Conservation (phyloP, 2,329 filamentous ascomycete genomes). For the Thielaviopsis ethacetica region DNA sequence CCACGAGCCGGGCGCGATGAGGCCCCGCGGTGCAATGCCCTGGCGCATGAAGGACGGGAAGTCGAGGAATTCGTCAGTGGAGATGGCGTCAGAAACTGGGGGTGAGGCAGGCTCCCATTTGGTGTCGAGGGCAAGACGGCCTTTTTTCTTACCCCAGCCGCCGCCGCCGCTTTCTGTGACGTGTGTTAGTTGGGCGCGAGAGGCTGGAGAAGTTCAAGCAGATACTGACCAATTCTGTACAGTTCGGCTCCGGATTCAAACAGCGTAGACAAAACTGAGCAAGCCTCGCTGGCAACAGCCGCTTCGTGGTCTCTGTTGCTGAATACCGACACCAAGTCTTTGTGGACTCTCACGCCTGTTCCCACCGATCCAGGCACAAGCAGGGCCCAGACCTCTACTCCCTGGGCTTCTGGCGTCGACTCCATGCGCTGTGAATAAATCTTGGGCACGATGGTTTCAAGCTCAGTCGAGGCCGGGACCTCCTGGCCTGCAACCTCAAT, state of each 20-base stretch:
- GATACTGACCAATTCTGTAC: constrained; percentile 26
- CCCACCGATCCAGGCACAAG: constrained; percentile 6
- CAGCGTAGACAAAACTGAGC: background rate
- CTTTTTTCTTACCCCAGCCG: constrained; percentile 69
- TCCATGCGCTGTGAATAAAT: constrained; percentile 31
- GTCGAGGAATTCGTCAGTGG: constrained; percentile 20
- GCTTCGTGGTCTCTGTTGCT: constrained; percentile 6
- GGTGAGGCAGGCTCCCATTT: constrained; percentile 12
- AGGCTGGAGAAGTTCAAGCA: background rate
- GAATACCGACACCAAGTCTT: constrained; percentile 14
- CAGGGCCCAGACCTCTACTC: constrained; percentile 60
- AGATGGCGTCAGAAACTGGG: constrained; percentile 13
- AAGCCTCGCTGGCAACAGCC: background rate
- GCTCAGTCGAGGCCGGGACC: constrained; percentile 51
- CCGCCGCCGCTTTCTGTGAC: constrained; percentile 62
- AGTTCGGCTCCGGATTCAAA: constrained; percentile 20
- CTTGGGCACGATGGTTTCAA: constrained; percentile 47
- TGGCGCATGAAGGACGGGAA: constrained; percentile 16
- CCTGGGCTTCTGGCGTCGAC: constrained; percentile 23
- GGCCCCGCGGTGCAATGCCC: constrained; percentile 20
- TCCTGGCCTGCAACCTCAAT: constrained; percentile 30
- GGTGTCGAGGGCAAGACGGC: constrained; percentile 63
- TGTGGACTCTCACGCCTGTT: constrained; percentile 33
- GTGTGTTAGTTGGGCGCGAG: background rate
- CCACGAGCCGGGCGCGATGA: constrained; percentile 45